phyloP scores from a whole-genome alignment of 306 rosid genomes.

The Spatholobus suberectus region DNA sequence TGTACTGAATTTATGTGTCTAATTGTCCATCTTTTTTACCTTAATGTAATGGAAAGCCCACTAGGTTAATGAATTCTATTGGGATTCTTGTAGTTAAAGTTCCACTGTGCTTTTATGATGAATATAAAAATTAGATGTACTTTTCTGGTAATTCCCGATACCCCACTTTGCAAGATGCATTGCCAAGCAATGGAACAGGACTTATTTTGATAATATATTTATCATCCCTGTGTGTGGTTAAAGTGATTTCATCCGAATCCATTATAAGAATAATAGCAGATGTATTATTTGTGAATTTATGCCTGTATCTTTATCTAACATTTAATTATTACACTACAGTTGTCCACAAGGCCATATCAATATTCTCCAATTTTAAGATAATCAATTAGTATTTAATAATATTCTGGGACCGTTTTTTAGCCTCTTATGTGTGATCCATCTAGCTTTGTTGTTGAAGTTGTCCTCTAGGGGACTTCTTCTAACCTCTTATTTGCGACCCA shows the following conservation, averaged over 20 bases:
- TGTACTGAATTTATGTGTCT: slow-evolving; percentile 15
- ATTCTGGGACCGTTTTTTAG: neutral
- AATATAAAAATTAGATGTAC: slow-evolving; percentile 42
- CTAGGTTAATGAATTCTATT: slow-evolving; percentile 3
- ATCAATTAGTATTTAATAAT: neutral
- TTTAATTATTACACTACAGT: slow-evolving; percentile 40
- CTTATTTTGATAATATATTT: neutral
- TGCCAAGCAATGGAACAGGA: slow-evolving; percentile 10
- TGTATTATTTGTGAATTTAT: slow-evolving; percentile 48
- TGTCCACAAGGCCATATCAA: slow-evolving; percentile 27
- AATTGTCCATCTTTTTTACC: neutral
- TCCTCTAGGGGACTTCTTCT: neutral
- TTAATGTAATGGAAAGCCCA: slow-evolving; percentile 46
- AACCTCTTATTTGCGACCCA: slow-evolving; percentile 8
- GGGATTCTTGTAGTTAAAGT: slow-evolving; percentile 38
- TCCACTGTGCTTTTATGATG: slow-evolving; percentile 40
- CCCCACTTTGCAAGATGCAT: slow-evolving; percentile 57
- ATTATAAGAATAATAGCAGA: slow-evolving; percentile 48
- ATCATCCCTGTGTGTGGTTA: slow-evolving; percentile 34
- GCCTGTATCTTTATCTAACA: slow-evolving; percentile 50
- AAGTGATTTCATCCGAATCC: slow-evolving; percentile 53
- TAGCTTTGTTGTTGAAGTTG: slow-evolving; percentile 26
- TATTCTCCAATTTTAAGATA: slow-evolving; percentile 42
- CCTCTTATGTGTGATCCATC: slow-evolving; percentile 1
- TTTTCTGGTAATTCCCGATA: slow-evolving; percentile 52